Base-by-base conservation (phyloP, 2,329 filamentous ascomycete genomes). In the Aureobasidium namibiae region DNA sequence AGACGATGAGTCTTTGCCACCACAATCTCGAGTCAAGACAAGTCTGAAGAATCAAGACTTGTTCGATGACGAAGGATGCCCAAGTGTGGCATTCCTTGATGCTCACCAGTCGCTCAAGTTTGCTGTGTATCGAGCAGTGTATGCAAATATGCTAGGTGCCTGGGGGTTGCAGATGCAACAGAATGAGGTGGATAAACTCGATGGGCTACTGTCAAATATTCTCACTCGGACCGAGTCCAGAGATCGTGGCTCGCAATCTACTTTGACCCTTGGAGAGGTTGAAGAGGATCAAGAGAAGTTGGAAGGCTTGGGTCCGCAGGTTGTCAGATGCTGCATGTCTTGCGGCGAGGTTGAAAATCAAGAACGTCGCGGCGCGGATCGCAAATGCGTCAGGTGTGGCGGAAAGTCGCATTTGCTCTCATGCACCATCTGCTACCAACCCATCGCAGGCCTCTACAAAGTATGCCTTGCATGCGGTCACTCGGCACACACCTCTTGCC, bases 141-240 rank as follows among this genome's bases (percentile, higher is more conserved):
- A 86, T 68, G 81, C 83, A 3, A 73, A 83, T 49, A 73, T 83
- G 59, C 74, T 86, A 4, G 78, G 78, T n/a, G 76, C 79, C 9
- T 86, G 83, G 83, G 77, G 77, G 13, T 64, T 86, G 11, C 72
- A 77, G 13, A 74, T 81, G 23, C 74, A 80, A 63, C 76, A 78
- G 52, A 78, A 79, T 14, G 83, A 86, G 67, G 73, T 86, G 1
- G 73, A 84, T 26, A 84, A 84, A 63, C 80, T 81, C 60, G 78
- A 80, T 52, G 75, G 75, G 0, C 65, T 76, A 5, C 68, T 72
- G 10, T 49, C 56, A 11, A 45, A 38, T 18, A 69, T 71, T 1
- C 73, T 73, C 71, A 71, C 36, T 1, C 42, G 50, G 1, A 54
- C 59, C 26, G 39, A 29, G 18, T 24, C 58, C 23, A 56, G 38